These are phyloP conservation scores for Sechiopsis laciniata DNA, from an alignment of 306 rosid species.

Conservation along the genomic window DNA sequence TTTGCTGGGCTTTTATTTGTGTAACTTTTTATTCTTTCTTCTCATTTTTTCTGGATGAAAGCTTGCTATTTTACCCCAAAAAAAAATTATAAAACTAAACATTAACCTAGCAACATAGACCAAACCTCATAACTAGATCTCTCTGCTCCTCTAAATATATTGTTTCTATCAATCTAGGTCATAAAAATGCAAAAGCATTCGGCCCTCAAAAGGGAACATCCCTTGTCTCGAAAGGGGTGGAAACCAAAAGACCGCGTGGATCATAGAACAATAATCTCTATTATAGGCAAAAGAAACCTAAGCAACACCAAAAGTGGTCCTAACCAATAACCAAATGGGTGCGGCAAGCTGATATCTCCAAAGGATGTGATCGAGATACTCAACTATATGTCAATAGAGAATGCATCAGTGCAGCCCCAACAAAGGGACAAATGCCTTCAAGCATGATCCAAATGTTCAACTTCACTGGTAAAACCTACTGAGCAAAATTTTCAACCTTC, in stretches of 20 bases:
- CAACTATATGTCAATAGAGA: neutral
- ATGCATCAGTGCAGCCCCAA: neutral
- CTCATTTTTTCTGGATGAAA: no score
- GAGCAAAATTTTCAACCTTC: neutral
- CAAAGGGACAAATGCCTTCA: neutral
- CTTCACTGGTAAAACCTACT: neutral
- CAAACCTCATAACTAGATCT: neutral
- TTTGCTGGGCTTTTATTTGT: no score
- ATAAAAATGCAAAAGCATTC: neutral
- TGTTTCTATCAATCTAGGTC: neutral
- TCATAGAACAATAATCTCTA: neutral
- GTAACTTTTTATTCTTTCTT: no score
- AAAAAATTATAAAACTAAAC: no score
- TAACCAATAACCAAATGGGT: neutral
- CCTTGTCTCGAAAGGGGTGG: neutral
- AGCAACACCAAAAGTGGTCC: neutral
- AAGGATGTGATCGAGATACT: neutral
- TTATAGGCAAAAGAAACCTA: neutral
- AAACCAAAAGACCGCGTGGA: neutral
- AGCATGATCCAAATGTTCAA: neutral
- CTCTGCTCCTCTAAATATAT: neutral
- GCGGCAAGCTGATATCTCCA: neutral
- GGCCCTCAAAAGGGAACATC: neutral
- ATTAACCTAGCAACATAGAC: neutral
- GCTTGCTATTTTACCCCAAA: no score